Evolutionary conservation across 768 basidiomycete genomes (phyloP), one percentile per base, ranked within the genome.

Genomic region (Agaricus bisporus): DNA sequence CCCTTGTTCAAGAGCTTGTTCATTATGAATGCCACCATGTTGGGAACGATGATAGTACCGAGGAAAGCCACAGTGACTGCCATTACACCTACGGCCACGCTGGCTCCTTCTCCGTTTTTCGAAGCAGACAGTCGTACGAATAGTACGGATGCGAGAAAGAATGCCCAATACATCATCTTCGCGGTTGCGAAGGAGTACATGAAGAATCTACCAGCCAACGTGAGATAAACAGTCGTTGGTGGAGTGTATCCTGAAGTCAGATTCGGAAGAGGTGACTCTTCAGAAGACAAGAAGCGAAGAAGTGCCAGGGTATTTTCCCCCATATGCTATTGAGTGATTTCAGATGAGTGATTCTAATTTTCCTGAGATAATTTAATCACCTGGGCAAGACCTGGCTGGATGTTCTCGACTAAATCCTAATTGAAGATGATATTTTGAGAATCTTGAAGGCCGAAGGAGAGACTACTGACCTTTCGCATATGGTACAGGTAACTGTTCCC

Each of bases 401-500:
- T 91, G 63, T 94, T 84, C 61, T 90, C 85, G 7, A 92, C 85
- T 4, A 87, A 59, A 67, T 95, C 93, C 78, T 87, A 44, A 38
- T 37, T 15, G 11, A 48, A 48, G 29, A 3, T 15, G 38, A 20
- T 9, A 39, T 41, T 42, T 50, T 37, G n/a, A 26, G 3, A 8
- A 32, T 32, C 32, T 8, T 32, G 44, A 12, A 14, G 49, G 3
- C 20, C 56, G 32, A 38, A 41, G 22, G 12, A 8, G 18, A 17
- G 2, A 20, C 39, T 1, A 58, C 64, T 1, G 59, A 84, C 87
- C 74, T 91, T 91, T 45, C 88, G 83, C 72, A 92, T 98, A 68
- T 98, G 94, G 64, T 97, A 98, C 49, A 92, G 72, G 66, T 97
- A 98, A 60, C 89, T 90, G 67, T 95, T 90, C 12, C 91, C 90